phyloP scores from a whole-genome alignment of 2,329 filamentous ascomycete genomes.

The Dothistroma pini region DNA sequence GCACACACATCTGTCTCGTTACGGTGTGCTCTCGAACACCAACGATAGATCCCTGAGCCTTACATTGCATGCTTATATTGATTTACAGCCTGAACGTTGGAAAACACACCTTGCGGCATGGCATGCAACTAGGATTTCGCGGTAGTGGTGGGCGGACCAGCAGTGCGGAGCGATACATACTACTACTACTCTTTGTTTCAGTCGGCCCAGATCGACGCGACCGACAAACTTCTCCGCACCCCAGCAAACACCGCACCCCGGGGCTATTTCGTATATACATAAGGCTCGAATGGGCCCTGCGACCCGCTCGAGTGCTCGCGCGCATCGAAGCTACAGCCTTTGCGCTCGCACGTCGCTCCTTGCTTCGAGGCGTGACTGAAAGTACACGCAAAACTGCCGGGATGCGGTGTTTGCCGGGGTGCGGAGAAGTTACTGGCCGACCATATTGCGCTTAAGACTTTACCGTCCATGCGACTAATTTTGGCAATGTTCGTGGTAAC shows the following conservation, averaged over 20 bases:
- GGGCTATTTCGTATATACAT: too few relatives aligned
- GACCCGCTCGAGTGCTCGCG: too few relatives aligned
- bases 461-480: background rate
- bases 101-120: background rate
- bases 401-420: too few relatives aligned
- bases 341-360: too few relatives aligned
- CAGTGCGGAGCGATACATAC: too few relatives aligned
- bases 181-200: background rate
- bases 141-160: background rate
- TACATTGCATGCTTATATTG: conserved; percentile 1
- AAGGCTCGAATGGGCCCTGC: too few relatives aligned
- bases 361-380: too few relatives aligned
- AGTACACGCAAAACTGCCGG: too few relatives aligned
- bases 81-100: background rate
- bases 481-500: background rate
- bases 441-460: background rate
- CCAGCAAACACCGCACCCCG: too few relatives aligned
- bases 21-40: background rate
- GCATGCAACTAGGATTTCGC: background rate
- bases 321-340: too few relatives aligned
- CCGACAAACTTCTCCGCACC: too few relatives aligned
- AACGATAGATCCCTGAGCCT: background rate
- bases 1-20: background rate
- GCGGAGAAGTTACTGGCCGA: too few relatives aligned
- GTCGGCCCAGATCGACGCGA: background rate